Conservation (phyloP, 768 basidiomycete genomes). For the Tricholoma sp. region DNA sequence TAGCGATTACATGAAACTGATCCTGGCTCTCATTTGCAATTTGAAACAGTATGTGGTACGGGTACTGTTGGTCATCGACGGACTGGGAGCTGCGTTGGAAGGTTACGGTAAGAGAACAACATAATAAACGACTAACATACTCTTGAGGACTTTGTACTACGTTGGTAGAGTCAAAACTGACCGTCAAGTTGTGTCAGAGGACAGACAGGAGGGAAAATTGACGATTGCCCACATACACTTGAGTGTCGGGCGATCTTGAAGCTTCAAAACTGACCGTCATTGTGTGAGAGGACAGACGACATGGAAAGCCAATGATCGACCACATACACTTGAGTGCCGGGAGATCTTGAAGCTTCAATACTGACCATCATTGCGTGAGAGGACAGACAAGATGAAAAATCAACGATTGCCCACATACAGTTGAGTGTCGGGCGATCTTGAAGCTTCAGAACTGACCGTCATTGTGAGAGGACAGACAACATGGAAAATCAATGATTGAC, state of each 20-base stretch:
- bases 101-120: neutral
- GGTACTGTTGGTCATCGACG: neutral
- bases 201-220: neutral
- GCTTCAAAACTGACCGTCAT: neutral
- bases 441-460: neutral
- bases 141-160: neutral
- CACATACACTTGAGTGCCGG: neutral
- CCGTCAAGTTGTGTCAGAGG: neutral
- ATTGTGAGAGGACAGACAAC: neutral
- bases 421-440: neutral
- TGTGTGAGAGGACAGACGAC: neutral
- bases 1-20: neutral
- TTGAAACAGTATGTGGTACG: neutral
- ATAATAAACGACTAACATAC: neutral
- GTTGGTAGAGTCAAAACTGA: too few relatives aligned
- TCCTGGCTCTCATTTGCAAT: neutral
- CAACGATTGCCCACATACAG: neutral
- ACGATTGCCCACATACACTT: neutral
- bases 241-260: neutral
- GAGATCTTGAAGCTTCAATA: too few relatives aligned
- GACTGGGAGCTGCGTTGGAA: neutral
- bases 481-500: neutral
- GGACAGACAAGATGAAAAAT: neutral
- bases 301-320: neutral
- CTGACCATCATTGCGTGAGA: neutral